Evolutionary conservation across 495 filamentous ascomycete genomes (phyloP), one percentile per base, ranked within the genome.

Genomic region (Antarctomyces pellizariae): DNA sequence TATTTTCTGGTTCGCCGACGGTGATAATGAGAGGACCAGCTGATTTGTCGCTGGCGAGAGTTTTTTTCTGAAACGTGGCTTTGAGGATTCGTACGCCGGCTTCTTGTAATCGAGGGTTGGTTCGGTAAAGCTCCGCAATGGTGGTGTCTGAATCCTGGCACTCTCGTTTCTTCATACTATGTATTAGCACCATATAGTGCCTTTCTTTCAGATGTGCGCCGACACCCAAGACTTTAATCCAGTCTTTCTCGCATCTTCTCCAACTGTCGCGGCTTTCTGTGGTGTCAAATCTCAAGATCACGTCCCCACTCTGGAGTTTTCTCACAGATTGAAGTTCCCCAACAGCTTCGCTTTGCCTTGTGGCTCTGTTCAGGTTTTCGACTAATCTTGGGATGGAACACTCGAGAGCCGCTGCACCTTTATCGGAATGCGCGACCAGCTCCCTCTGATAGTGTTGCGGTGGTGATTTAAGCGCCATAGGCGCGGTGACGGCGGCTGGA

Each of bases 1-100:
- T 13, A 7, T 25, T 7, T 13, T 25, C 12, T 5, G 24, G 24
- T 25, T 25, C 24, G 14, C 7, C 24, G 24, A 25, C 13, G 12
- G 6, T 25, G 12, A 25, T 13, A 6, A 6, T 6, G 8, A 25
- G 24, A 6, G 24, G 7, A 13, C 24, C 24, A 6, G 24, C 5
- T 5, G 24, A 9, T 6, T 13, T 7, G 7, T 13, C 13, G 12
- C 24, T 13, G 12, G 6, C 7, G 7, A 25, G 24, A 6, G 14
- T 7, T 13, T 25, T 25, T 13, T 13, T 5, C 6, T 7, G 14
- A 5, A 5, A 25, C 6, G 24, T 13, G 14, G 14, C 24, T 5
- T 13, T 6, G 8, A 25, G 12, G 24, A 25, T 25, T 13, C 14
- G 7, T 9, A 25, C 12, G 5, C n/a, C n/a, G n/a, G 24, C 7